Base-by-base conservation (phyloP, 306 rosid genomes). In the Malus fusca region DNA sequence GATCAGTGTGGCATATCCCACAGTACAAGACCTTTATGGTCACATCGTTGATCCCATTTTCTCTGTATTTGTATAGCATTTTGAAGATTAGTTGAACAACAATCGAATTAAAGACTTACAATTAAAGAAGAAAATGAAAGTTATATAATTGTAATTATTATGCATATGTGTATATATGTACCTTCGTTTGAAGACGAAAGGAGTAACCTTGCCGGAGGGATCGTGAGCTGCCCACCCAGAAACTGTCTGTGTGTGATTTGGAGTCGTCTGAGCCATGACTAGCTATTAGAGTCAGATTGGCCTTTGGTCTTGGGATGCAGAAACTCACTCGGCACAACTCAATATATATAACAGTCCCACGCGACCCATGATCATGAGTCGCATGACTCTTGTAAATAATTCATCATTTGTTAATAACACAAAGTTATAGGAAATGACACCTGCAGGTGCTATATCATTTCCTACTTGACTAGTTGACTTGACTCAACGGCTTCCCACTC, bases 211-310 rank as follows among this genome's bases (percentile, higher is more conserved):
- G 86, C 89, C 97, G 6, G 97, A 88, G 66, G 97, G 67, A 85
- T 91, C 93, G 25, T 78, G 89, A 52, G 97, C 97, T 68, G 97
- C 97, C 97, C 97, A 91, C 3, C 97, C 97, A 37, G 88, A 84
- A 9, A 91, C 97, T 5, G 72, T 84, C 8, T 83, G 86, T 46
- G 91, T 86, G 86, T 91, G 97, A 51, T 89, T 91, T 1, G 89
- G 87, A 58, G 97, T 91, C 8, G 85, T 82, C 69, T 82, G 79
- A 37, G 92, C 85, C 95, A 91, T 91, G 25, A 64, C 3, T 40
- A 8, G 37, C 17, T 51, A 13, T 15, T 4, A 51, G 61, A 10
- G 12, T 8, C 61, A 56, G 61, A 56, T 56, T 56, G 22, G 11
- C 5, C 26, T 56, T 56, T 48, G 52, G 61, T 56, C 25, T 56